These are phyloP conservation scores for Kwoniella shandongensis DNA, from an alignment of 768 basidiomycete genomes.

Conservation along the genomic window DNA sequence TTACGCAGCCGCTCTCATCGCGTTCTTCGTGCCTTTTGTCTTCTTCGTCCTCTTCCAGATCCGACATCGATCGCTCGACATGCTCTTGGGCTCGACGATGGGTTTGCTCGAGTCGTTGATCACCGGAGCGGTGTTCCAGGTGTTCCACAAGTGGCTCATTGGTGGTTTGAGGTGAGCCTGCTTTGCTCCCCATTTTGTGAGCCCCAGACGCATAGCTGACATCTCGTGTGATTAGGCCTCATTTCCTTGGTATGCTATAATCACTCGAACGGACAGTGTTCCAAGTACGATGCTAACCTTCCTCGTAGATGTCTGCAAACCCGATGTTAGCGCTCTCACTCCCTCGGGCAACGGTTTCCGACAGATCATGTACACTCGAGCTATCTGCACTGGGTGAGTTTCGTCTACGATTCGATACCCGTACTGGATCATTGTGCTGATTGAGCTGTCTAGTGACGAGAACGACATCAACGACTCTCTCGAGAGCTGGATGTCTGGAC, in stretches of 20 bases:
- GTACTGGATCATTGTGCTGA: conserved; percentile 7
- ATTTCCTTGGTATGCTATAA: conserved; percentile 44
- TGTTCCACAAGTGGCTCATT: conserved; percentile 62
- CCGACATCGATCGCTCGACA: conserved; percentile 57
- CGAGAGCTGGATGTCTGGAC: conserved; percentile 60
- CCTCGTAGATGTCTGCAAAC: conserved; percentile 61
- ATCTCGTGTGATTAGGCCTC: conserved; percentile 5
- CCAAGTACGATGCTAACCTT: too few species aligned
- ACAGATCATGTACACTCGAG: conserved; percentile 60
- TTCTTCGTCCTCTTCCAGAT: conserved; percentile 63
- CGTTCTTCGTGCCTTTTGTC: conserved; percentile 62
- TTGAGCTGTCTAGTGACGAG: conserved; percentile 53
- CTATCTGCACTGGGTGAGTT: conserved; percentile 59
- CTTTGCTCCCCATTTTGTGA: background rate
- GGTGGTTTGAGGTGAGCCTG: conserved; percentile 28
- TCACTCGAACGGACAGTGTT: conserved; percentile 44
- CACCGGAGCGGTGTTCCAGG: conserved; percentile 58
- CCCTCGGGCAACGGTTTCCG: conserved; percentile 58
- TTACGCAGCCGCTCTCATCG: conserved; percentile 60
- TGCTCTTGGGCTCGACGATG: conserved; percentile 60
- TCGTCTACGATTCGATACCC: background rate
- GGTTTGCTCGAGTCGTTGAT: conserved; percentile 59
- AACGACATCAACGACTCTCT: conserved; percentile 63
- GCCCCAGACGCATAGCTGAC: background rate
- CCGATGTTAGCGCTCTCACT: conserved; percentile 52